phyloP scores from a whole-genome alignment of 2,329 filamentous ascomycete species.

The Uncinocarpus reesii region DNA sequence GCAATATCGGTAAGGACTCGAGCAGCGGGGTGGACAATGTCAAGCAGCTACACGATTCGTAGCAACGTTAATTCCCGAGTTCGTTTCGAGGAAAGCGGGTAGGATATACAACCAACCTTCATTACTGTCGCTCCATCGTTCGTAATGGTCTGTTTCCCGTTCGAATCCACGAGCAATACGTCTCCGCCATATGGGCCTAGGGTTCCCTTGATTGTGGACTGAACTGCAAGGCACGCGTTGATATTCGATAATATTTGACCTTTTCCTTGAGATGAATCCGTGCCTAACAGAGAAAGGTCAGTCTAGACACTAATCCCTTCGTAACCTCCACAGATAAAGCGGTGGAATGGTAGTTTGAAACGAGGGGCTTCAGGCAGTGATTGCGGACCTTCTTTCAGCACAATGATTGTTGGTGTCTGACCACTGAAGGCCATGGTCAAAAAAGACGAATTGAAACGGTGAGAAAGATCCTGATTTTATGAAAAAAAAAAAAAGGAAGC shows the following conservation, averaged over 20 bases:
- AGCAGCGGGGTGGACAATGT: constrained; percentile 95
- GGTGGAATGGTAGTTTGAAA: background rate
- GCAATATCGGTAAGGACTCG: constrained; percentile 97
- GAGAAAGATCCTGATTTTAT: no score
- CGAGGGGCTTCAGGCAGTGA: constrained; percentile 17
- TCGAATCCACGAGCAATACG: constrained; percentile 86
- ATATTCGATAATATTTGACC: constrained; percentile 97
- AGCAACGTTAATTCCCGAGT: no score
- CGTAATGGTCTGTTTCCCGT: constrained; percentile 93
- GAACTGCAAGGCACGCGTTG: constrained; percentile 92
- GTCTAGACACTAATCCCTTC: constrained; percentile 15
- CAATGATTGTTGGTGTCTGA: constrained; percentile 94
- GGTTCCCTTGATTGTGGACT: constrained; percentile 90
- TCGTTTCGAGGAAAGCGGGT: no score
- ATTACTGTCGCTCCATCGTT: constrained; percentile 99
- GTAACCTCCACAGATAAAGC: background rate
- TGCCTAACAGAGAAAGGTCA: constrained; percentile 50
- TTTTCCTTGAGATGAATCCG: constrained; percentile 93
- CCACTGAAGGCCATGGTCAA: constrained; percentile 80
- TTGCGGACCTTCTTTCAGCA: constrained; percentile 82
- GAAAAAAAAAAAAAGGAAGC: background rate
- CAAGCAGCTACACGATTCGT: constrained; percentile 61
- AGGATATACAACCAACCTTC: constrained; percentile 62
- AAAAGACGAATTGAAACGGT: background rate
- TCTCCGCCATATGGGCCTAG: constrained; percentile 95